Percentiles rank a stretch among this genome's conserved stretches.
phyloP scores from a whole-genome alignment of 192 early-diverging fungal species.

The Podila horticola region DNA sequence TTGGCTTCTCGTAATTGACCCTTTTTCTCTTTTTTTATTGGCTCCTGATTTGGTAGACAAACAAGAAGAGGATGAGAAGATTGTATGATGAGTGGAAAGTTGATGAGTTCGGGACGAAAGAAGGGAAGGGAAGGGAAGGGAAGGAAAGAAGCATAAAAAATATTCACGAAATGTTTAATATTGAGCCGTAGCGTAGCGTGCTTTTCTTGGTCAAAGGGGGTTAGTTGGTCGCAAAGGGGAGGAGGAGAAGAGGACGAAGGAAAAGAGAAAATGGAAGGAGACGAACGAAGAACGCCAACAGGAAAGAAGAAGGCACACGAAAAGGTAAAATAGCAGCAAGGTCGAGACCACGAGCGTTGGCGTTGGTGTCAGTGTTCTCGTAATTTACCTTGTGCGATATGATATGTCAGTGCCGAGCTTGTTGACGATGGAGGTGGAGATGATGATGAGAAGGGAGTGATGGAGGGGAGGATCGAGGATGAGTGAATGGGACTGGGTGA shows the following conservation, averaged over 20 bases:
- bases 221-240: not conserved
- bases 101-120: not conserved
- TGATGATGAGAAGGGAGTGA: too few species aligned
- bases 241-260: conserved; percentile 2
- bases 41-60: not conserved
- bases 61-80: not conserved
- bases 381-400: too few species aligned
- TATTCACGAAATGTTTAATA: not conserved
- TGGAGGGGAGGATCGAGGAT: too few species aligned
- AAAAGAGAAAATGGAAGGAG: not conserved
- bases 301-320: too few species aligned
- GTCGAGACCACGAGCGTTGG: too few species aligned
- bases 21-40: not conserved
- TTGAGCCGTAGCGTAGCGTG: not conserved
- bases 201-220: not conserved
- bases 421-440: too few species aligned
- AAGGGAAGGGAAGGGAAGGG: not conserved
- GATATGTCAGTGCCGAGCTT: too few species aligned
- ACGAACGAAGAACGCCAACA: not conserved
- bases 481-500: too few species aligned
- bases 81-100: conserved; percentile 1
- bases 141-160: not conserved
- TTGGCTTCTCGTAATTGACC: not conserved
- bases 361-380: too few species aligned
- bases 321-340: too few species aligned